Evolutionary conservation across 176 grass and related monocot species (phyloP), one percentile per base, ranked within the genome.

Genomic region (Carex myosuroides): DNA sequence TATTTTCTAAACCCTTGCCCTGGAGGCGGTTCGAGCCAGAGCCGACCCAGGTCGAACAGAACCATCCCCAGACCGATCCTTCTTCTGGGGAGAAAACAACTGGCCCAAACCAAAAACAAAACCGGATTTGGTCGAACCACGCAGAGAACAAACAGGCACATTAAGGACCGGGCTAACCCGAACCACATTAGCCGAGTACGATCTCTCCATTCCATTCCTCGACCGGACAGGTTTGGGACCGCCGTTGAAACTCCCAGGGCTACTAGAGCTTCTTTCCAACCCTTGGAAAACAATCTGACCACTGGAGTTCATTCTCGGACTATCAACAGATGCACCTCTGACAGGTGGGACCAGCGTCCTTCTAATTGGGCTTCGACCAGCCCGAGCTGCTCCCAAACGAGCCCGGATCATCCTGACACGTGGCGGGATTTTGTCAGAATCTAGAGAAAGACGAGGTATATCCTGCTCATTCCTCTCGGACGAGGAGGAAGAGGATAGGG

Each of bases 201-300:
- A 97, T 5, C 94, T 87, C 81, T 97, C 94, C 7, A 97, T 94
- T 12, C 89, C 90, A 8, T 82, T 82, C 33, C 92, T 89, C 6
- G 85, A 64, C 39, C 92, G 85, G 3, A 91, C 33, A 8, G 80
- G 80, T 46, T 79, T 89, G 1, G 87, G 74, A 1, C 90, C 90
- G 2, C 87, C 94, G 81, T 92, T 88, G 67, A 97, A 85, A 76
- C 84, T 94, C 62, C 94, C 91, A 0, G 94, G 92, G 0, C 92
- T 94, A 81, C 94, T 97, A 13, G 86, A 97, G 85, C 94, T 97
- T 81, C 94, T 87, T 35, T 92, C 94, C 79, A 97, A 81, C 0
- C 92, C 87, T 76, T 97, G 94, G 89, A 97, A 97, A 60, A 97
- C 92, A 62, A 94, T 86, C 92, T 94, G 94, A 22, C 94, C 94